These are phyloP conservation scores for Melampsora occidentalis DNA, from an alignment of 1,284 basidiomycete genomes.

Conservation along the genomic window DNA sequence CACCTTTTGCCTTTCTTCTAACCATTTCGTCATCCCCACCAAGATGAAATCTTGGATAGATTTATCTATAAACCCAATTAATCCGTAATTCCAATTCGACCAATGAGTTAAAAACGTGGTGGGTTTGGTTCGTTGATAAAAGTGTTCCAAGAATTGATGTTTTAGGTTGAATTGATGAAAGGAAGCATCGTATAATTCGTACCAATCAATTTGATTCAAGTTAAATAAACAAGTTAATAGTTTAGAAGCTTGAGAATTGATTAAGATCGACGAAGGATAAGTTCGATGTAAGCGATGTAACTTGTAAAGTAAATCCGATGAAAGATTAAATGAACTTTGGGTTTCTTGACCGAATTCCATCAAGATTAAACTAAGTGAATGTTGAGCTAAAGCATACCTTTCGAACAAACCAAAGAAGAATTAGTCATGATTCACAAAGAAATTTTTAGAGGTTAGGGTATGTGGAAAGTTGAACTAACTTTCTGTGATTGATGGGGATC, in stretches of 20 bases:
- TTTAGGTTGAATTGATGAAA: not conserved
- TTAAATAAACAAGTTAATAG: not conserved
- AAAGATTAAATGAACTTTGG: not conserved
- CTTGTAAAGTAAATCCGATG: not conserved
- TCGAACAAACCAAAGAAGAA: not conserved
- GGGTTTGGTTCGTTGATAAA: not conserved
- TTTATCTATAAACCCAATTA: conserved; percentile 16
- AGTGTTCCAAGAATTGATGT: not conserved
- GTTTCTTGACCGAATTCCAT: not conserved
- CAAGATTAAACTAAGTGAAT: conserved; percentile 19
- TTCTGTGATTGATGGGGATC: conserved; percentile 18
- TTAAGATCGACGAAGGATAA: not conserved
- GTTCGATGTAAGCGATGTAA: not conserved
- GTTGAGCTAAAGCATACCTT: conserved; percentile 29
- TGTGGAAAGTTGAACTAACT: no score
- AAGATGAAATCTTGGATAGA: not conserved
- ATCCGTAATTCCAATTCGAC: not conserved
- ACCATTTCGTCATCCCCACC: conserved; percentile 6
- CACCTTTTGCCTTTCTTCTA: not conserved
- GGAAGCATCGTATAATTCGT: conserved; percentile 21
- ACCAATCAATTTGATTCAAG: not conserved
- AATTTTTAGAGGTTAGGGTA: no score
- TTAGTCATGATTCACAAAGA: not conserved
- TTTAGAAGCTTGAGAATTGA: not conserved
- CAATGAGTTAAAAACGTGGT: not conserved